Evolutionary conservation across 768 basidiomycete species (phyloP).

Genomic region (Rhizopogon vesiculosus): DNA sequence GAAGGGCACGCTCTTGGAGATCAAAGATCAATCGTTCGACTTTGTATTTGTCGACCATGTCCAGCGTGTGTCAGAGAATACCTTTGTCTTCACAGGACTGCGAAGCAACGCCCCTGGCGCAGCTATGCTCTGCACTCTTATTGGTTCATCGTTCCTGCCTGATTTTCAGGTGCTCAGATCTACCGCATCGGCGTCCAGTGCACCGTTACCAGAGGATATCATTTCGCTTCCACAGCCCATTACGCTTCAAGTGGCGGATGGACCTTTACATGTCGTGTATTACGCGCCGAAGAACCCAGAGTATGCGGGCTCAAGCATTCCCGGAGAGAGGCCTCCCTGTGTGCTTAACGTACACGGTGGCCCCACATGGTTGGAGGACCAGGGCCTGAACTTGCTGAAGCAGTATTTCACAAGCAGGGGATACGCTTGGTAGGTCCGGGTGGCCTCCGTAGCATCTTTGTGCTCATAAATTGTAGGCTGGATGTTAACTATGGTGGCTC

Average conservation of each 20-base stretch:
- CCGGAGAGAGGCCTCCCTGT: slow-evolving; percentile 59
- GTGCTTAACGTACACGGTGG: slow-evolving; percentile 66
- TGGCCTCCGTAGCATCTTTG: not conserved
- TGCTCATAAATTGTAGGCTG: slow-evolving; percentile 42
- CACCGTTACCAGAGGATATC: slow-evolving; percentile 12
- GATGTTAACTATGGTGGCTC: slow-evolving; percentile 78
- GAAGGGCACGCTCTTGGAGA: not conserved
- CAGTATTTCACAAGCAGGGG: slow-evolving; percentile 68
- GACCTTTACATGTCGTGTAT: slow-evolving; percentile 51
- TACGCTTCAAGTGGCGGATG: slow-evolving; percentile 6
- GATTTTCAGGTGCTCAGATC: slow-evolving; percentile 5
- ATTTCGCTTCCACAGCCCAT: slow-evolving; percentile 11
- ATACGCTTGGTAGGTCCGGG: slow-evolving; percentile 52
- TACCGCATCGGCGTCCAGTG: not conserved
- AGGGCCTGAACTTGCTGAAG: slow-evolving; percentile 45
- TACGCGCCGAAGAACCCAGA: slow-evolving; percentile 60
- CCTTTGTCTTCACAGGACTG: not conserved
- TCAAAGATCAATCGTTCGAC: not conserved
- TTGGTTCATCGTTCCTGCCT: slow-evolving; percentile 1
- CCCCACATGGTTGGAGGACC: slow-evolving; percentile 45
- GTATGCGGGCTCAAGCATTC: slow-evolving; percentile 39
- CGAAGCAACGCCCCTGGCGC: slow-evolving; percentile 1
- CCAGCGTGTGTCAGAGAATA: not conserved
- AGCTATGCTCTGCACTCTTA: slow-evolving; percentile 3
- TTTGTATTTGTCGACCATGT: not conserved